A percentile compares a stretch with the other conserved stretches of the same genome.
phyloP scores from a whole-genome alignment of 1,284 basidiomycete species.

The Vanrija sp. region DNA sequence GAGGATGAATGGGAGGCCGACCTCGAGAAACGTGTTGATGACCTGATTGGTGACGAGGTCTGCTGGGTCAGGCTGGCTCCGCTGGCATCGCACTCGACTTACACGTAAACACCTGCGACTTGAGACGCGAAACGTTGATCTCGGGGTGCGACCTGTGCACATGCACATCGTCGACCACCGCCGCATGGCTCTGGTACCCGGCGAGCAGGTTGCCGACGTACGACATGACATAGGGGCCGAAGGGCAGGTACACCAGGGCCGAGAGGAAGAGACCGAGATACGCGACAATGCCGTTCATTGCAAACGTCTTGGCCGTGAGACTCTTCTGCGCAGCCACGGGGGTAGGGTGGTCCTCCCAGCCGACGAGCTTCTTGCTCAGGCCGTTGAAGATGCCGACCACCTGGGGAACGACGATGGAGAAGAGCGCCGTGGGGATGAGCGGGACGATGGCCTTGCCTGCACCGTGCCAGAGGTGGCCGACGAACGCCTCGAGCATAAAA shows the following conservation, averaged over 20 bases:
- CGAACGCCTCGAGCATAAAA: conserved; percentile 83
- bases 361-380: conserved; percentile 67
- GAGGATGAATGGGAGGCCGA: conserved; percentile 75
- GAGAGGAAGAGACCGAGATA: conserved; percentile 80
- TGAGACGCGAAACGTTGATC: conserved; percentile 63
- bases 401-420: conserved; percentile 75
- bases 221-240: conserved; percentile 75
- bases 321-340: conserved; percentile 71
- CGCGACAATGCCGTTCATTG: conserved; percentile 65
- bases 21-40: conserved; percentile 74
- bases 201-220: conserved; percentile 52
- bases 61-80: conserved; percentile 4
- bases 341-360: conserved; percentile 88
- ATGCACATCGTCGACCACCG: background rate
- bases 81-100: conserved; percentile 6
- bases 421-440: conserved; percentile 78
- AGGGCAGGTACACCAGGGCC: conserved; percentile 88
- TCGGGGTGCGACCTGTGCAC: background rate
- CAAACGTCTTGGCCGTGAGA: conserved; percentile 85
- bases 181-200: conserved; percentile 12
- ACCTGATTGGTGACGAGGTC: conserved; percentile 90
- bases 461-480: conserved; percentile 78
- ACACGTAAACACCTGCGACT: conserved; percentile 86
- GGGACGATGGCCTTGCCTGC: conserved; percentile 73
- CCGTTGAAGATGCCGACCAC: conserved; percentile 73